A percentile compares a stretch with the other conserved stretches of the same genome.
Conservation (phyloP, 108 stramenopile genomes). For the Nitzschia sp. region DNA sequence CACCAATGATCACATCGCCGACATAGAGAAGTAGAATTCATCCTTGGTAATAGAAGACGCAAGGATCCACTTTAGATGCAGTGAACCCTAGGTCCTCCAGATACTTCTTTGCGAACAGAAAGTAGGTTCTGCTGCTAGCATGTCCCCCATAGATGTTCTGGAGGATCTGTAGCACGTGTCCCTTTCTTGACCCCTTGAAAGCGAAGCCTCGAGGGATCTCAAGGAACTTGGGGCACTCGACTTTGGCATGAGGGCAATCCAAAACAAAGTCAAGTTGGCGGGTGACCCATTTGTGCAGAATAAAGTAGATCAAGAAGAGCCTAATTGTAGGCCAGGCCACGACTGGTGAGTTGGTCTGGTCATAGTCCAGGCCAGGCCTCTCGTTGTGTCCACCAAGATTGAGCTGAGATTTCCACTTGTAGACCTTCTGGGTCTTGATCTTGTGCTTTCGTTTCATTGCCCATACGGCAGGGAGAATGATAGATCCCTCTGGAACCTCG, state of each 20-base stretch:
- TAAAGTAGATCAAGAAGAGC: constrained; percentile 28
- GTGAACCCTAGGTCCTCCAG: constrained; percentile 1
- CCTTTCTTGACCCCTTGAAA: background rate
- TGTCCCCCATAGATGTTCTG: too few relatives aligned
- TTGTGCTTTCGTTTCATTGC: constrained; percentile 47
- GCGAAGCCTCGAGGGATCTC: constrained; percentile 8
- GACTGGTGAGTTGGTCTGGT: constrained; percentile 48
- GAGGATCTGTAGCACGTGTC: constrained; percentile 22
- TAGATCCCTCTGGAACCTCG: constrained; percentile 30
- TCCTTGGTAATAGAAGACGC: constrained; percentile 27
- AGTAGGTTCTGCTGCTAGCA: too few relatives aligned
- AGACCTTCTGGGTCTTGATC: constrained; percentile 29
- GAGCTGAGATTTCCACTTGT: constrained; percentile 10
- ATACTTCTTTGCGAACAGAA: too few relatives aligned
- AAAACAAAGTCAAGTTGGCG: constrained; percentile 51
- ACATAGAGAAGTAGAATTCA: constrained; percentile 49
- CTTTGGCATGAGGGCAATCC: constrained; percentile 20
- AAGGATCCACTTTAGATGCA: too few relatives aligned
- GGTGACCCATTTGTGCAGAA: constrained; percentile 30
- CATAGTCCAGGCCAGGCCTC: constrained; percentile 18
- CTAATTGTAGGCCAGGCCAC: too few relatives aligned
- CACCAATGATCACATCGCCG: constrained; percentile 37
- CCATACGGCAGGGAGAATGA: constrained; percentile 53
- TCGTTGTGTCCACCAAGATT: constrained; percentile 1
- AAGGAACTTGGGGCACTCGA: background rate